Evolutionary conservation across 2,329 filamentous ascomycete species (phyloP), one percentile per base, ranked within the genome.

Genomic region (Pseudogymnoascus sp.): DNA sequence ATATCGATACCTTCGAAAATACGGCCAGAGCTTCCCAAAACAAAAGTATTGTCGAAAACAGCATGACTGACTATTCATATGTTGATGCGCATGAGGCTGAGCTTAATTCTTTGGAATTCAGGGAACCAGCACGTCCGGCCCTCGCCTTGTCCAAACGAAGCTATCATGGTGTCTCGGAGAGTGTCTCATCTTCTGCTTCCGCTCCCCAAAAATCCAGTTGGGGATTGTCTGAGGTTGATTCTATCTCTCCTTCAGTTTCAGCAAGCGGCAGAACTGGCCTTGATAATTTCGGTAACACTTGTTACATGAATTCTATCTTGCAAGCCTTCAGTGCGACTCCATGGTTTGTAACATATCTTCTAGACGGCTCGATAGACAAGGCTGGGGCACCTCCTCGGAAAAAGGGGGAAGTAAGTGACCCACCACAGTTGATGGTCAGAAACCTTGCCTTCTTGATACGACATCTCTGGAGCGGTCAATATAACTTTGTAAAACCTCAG

Each of bases 271-370:
- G 79, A 37, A 89, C 90, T 9, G 93, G 93, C 0, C 80, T 97
- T 11, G 78, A 86, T 63, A 97, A 97, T 69, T 90, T 91, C 41
- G 85, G 86, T 1, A 88, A 89, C 55, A 93, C 89, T 67, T 97
- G 93, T 73, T 97, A 96, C 72, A 92, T 95, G 80, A 97, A 96
- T 74, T 88, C 91, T n/a, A 88, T 88, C 0, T 79, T 97, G 25
- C 93, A 97, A 74, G 89, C 89, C 64, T 78, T 97, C 16, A 89
- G 90, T 63, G 88, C 87, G 1, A 93, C 92, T 0, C 71, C 84
- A 71, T 75, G 85, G 76, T 82, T 96, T 82, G 78, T 83, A 76
- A 72, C 86, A 76, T 78, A 88, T 78, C 71, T 88, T 71, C 70
- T 90, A 75, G 76, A 83, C 72, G 68, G 79, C 72, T 70, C 82